Conservation (phyloP, 352 stramenopile genomes). For the Phytopythium chamaehyphon region DNA sequence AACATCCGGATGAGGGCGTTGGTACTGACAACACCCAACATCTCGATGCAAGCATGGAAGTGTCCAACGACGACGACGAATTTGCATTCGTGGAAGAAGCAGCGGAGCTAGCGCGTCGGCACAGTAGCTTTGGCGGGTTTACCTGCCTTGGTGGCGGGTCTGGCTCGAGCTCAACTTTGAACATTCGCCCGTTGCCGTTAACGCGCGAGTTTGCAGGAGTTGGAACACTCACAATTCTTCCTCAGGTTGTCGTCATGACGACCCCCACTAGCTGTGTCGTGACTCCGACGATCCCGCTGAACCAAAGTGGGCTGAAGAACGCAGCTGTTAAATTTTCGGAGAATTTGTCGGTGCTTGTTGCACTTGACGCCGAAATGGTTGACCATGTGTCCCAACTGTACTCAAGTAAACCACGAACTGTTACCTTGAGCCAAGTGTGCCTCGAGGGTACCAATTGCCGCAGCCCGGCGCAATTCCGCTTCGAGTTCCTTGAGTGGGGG, state of each 20-base stretch:
- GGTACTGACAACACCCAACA: not conserved
- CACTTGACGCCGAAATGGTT: constrained; percentile 70
- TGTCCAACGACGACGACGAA: constrained; percentile 48
- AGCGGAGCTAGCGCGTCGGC: constrained; percentile 44
- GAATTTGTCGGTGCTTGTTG: constrained; percentile 72
- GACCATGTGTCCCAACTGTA: constrained; percentile 77
- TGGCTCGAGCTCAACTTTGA: constrained; percentile 20
- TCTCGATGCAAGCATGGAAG: constrained; percentile 1
- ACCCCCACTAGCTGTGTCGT: constrained; percentile 42
- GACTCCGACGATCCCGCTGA: constrained; percentile 55
- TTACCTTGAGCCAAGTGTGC: constrained; percentile 70
- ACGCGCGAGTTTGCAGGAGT: constrained; percentile 38
- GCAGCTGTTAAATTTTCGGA: constrained; percentile 80
- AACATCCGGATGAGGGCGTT: not conserved
- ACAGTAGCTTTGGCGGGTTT: constrained; percentile 58
- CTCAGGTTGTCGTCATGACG: constrained; percentile 43
- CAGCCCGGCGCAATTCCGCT: constrained; percentile 58
- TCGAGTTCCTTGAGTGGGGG: constrained; percentile 84
- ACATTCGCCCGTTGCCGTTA: constrained; percentile 43
- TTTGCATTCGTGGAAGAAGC: constrained; percentile 82
- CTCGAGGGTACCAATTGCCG: constrained; percentile 68
- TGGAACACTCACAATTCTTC: constrained; percentile 46
- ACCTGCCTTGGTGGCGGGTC: constrained; percentile 14
- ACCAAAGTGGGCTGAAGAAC: constrained; percentile 59
- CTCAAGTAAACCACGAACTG: constrained; percentile 58